A percentile compares a stretch with the other conserved stretches of the same genome.
Evolutionary conservation across 2,329 filamentous ascomycete species (phyloP).

Genomic region (Coniosporium tulheliwenetii): DNA sequence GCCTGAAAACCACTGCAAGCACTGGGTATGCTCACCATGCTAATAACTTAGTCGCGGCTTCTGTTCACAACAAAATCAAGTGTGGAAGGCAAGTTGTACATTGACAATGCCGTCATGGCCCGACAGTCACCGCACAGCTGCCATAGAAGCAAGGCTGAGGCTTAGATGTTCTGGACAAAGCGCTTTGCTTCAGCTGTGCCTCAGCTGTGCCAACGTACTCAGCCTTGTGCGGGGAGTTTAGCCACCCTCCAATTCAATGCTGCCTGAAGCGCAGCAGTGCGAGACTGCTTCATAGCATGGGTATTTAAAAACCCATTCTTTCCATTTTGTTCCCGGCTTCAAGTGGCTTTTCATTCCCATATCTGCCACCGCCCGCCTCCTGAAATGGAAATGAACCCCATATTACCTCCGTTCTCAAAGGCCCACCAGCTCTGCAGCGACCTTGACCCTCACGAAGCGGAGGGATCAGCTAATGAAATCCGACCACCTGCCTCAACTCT

Average conservation of each 20-base stretch:
- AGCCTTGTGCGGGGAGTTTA: not conserved
- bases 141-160: conserved; percentile 1
- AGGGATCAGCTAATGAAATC: conserved; percentile 1
- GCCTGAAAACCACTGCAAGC: conserved; percentile 2
- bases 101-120: not conserved
- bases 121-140: not conserved
- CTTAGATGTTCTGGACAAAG: not conserved
- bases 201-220: conserved; percentile 3
- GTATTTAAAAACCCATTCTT: too few species aligned
- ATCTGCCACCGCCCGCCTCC: too few species aligned
- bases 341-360: too few species aligned
- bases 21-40: conserved; percentile 1
- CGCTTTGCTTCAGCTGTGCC: not conserved
- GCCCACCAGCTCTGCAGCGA: conserved; percentile 7
- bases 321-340: too few species aligned
- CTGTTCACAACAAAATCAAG: not conserved
- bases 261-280: too few species aligned
- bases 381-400: not conserved
- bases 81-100: not conserved
- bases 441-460: conserved; percentile 4
- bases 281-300: too few species aligned
- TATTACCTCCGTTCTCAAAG: conserved; percentile 7
- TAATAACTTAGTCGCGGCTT: not conserved
- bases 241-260: too few species aligned
- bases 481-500: not conserved